Percentiles rank a stretch among this genome's conserved stretches.
Evolutionary conservation across 2,329 filamentous ascomycete species (phyloP).

Genomic region (Pleomassaria siparia): DNA sequence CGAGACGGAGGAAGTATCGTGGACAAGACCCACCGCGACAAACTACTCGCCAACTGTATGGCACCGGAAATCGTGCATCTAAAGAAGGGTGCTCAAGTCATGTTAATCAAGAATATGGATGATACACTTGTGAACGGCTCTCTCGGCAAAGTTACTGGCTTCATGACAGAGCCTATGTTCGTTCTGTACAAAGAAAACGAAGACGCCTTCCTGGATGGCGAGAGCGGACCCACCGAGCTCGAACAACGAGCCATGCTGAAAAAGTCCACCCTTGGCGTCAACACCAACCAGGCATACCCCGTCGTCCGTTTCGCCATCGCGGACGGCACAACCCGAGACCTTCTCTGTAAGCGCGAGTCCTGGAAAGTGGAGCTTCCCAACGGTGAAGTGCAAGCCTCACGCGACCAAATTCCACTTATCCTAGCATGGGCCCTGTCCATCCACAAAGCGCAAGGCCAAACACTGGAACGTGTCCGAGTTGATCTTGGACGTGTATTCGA

Average conservation of each 20-base stretch:
- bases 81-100: constrained; percentile 93
- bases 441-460: constrained; percentile 97
- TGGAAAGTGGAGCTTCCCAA: constrained; percentile 99
- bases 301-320: constrained; percentile 80
- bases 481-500: constrained; percentile 92
- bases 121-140: constrained; percentile 92
- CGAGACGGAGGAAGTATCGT: constrained; percentile 68
- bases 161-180: constrained; percentile 71
- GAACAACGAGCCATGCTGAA: constrained; percentile 53
- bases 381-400: constrained; percentile 87
- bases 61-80: constrained; percentile 77
- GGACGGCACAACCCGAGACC: constrained; percentile 72
- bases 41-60: constrained; percentile 86
- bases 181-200: constrained; percentile 61
- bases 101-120: constrained; percentile 99
- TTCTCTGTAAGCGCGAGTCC: constrained; percentile 82
- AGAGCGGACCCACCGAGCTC: constrained; percentile 44
- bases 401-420: constrained; percentile 76
- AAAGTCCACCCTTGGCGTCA: constrained; percentile 50
- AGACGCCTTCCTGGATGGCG: constrained; percentile 54
- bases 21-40: constrained; percentile 71
- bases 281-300: constrained; percentile 66
- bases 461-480: constrained; percentile 89
- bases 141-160: constrained; percentile 78
- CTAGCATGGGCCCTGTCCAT: constrained; percentile 96